These are phyloP conservation scores for Apiospora arundinis DNA, from an alignment of 2,329 filamentous ascomycete species.

Conservation along the genomic window DNA sequence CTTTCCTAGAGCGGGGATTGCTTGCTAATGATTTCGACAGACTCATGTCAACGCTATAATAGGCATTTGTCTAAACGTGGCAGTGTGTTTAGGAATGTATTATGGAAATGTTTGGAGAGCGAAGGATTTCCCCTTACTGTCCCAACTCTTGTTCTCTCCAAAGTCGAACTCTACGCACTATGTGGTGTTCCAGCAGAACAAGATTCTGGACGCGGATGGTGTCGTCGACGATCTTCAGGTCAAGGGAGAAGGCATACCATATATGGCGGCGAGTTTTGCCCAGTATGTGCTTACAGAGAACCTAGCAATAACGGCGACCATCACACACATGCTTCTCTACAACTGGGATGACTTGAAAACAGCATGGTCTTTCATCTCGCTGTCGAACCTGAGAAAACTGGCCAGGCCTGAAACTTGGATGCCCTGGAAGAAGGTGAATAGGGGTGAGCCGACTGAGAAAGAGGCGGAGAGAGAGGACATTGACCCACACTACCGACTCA, in stretches of 20 bases:
- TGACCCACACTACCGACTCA: slow-evolving; percentile 51
- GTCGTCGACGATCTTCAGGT: slow-evolving; percentile 46
- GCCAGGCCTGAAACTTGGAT: neutral
- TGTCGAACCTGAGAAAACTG: neutral
- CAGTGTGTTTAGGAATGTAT: slow-evolving; percentile 45
- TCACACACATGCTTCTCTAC: slow-evolving; percentile 51
- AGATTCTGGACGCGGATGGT: slow-evolving; percentile 47
- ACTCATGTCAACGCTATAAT: slow-evolving; percentile 11
- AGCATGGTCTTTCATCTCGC: slow-evolving; percentile 38
- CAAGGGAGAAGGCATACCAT: slow-evolving; percentile 46
- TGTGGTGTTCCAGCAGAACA: slow-evolving; percentile 48
- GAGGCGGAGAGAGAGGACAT: slow-evolving; percentile 12
- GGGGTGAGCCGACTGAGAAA: neutral
- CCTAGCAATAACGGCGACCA: slow-evolving; percentile 52
- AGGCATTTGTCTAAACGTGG: slow-evolving; percentile 23
- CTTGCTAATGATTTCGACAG: neutral
- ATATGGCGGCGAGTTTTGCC: slow-evolving; percentile 47
- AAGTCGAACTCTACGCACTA: slow-evolving; percentile 13
- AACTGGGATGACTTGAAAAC: slow-evolving; percentile 46
- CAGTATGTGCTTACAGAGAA: slow-evolving; percentile 51
- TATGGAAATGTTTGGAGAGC: slow-evolving; percentile 51
- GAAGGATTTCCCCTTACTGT: slow-evolving; percentile 49
- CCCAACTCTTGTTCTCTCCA: slow-evolving; percentile 9
- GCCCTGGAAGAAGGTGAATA: neutral
- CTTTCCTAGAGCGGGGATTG: too few species aligned